phyloP scores from a whole-genome alignment of 257 asterid species.

The Solanum etuberosum region DNA sequence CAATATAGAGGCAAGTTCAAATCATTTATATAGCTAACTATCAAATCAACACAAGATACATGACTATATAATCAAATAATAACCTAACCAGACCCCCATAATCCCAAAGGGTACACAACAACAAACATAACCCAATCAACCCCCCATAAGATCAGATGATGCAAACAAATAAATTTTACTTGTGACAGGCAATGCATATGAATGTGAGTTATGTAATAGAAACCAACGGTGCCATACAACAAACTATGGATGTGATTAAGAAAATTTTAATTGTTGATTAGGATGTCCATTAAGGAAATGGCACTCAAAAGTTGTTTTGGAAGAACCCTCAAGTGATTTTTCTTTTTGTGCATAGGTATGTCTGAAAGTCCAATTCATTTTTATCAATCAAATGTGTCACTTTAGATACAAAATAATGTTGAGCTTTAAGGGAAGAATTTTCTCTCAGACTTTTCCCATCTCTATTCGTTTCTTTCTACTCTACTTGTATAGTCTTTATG shows the following conservation, averaged over 20 bases:
- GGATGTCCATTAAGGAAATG: slow-evolving; percentile 97
- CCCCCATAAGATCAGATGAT: too few species aligned
- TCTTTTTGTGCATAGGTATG: slow-evolving; percentile 91
- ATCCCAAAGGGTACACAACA: too few species aligned
- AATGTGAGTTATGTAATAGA: too few species aligned
- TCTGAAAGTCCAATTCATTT: background rate
- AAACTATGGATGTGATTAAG: background rate
- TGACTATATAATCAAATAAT: too few species aligned
- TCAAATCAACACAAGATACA: too few species aligned
- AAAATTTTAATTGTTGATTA: slow-evolving; percentile 83
- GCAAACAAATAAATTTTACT: too few species aligned
- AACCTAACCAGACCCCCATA: too few species aligned
- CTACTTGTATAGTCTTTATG: background rate
- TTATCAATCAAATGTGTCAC: background rate
- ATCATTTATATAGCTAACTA: too few species aligned
- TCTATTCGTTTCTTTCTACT: background rate
- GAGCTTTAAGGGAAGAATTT: background rate
- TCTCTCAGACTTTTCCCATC: background rate
- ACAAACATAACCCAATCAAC: too few species aligned
- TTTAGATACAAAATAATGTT: background rate
- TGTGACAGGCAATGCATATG: too few species aligned
- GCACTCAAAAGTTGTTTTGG: slow-evolving; percentile 83
- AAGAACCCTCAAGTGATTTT: slow-evolving; percentile 70
- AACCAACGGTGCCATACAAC: too few species aligned
- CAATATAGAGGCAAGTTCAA: too few species aligned